Percentiles rank a stretch among this genome's conserved stretches.
These are phyloP conservation scores for Scedosporium apiospermum DNA, from an alignment of 2,329 filamentous ascomycete species.

Conservation along the genomic window DNA sequence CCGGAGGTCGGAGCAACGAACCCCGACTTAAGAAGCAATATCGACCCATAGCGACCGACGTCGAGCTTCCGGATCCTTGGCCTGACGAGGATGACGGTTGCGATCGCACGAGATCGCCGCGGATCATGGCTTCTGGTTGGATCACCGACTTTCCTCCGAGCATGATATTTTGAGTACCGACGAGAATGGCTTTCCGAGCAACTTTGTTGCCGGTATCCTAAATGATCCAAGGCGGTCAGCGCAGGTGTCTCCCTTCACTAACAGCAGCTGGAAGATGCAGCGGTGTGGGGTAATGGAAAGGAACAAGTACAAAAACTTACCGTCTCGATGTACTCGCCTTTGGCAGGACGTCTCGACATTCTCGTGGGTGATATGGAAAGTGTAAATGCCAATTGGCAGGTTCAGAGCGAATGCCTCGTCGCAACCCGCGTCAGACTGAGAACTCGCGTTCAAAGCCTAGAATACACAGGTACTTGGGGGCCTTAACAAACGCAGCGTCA, in stretches of 20 bases:
- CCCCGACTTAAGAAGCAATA: constrained; percentile 82
- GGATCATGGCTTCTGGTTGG: constrained; percentile 87
- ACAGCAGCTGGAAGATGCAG: no score
- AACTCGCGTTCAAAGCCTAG: neutral
- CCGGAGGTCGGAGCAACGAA: constrained; percentile 72
- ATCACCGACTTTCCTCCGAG: constrained; percentile 94
- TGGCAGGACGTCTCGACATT: constrained; percentile 69
- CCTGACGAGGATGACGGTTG: constrained; percentile 30
- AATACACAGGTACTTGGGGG: neutral
- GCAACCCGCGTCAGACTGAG: no score
- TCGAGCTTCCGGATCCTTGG: constrained; percentile 39
- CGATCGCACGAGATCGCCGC: constrained; percentile 70
- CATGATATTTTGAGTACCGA: constrained; percentile 96
- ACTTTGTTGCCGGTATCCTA: constrained; percentile 99
- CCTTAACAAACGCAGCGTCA: neutral
- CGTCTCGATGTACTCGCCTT: constrained; percentile 95
- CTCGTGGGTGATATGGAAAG: constrained; percentile 15
- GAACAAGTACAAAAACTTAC: constrained; percentile 41
- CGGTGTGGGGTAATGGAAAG: neutral
- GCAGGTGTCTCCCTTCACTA: neutral
- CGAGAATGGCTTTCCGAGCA: constrained; percentile 79
- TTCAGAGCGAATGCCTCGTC: no score
- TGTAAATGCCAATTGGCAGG: constrained; percentile 10
- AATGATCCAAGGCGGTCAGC: constrained; percentile 5
- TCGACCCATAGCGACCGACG: constrained; percentile 77